Evolutionary conservation across 805 yeast genomes (phyloP).

Genomic region (Cyberlindnera amylophila): DNA sequence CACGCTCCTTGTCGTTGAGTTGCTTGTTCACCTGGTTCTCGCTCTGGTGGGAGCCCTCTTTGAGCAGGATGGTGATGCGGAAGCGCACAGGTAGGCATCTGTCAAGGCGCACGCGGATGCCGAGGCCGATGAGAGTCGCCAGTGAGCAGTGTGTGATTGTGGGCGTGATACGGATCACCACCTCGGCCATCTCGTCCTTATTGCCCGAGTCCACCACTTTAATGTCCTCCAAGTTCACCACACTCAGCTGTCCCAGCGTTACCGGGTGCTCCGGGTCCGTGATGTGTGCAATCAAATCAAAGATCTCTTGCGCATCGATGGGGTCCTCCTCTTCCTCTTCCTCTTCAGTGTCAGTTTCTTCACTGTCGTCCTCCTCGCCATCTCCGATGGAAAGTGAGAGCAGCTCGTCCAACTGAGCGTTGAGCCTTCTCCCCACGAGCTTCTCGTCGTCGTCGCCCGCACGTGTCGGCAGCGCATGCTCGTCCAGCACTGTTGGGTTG

Average conservation of each 20-base stretch:
- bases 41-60: conserved; percentile 93
- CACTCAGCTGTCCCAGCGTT: conserved; percentile 90
- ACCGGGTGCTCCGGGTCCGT: conserved; percentile 98
- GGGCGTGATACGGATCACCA: conserved; percentile 84
- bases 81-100: conserved; percentile 82
- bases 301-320: conserved; percentile 86
- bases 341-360: conserved; percentile 29
- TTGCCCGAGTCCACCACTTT: conserved; percentile 57
- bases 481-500: conserved; percentile 81
- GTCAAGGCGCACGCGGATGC: conserved; percentile 87
- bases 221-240: conserved; percentile 83
- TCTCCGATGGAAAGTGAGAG: conserved; percentile 12
- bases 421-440: conserved; percentile 9
- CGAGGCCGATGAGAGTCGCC: conserved; percentile 93
- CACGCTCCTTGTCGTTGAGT: conserved; percentile 94
- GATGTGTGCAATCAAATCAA: conserved; percentile 77
- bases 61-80: conserved; percentile 73
- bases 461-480: conserved; percentile 73
- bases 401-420: conserved; percentile 19
- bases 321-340: conserved; percentile 50
- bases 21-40: conserved; percentile 96
- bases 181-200: conserved; percentile 59
- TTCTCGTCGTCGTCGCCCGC: conserved; percentile 20
- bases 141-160: conserved; percentile 96
- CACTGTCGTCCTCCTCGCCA: background rate